A percentile compares a stretch with the other conserved stretches of the same genome.
Conservation (phyloP, 2,329 filamentous ascomycete genomes). For the Fusarium globosum region DNA sequence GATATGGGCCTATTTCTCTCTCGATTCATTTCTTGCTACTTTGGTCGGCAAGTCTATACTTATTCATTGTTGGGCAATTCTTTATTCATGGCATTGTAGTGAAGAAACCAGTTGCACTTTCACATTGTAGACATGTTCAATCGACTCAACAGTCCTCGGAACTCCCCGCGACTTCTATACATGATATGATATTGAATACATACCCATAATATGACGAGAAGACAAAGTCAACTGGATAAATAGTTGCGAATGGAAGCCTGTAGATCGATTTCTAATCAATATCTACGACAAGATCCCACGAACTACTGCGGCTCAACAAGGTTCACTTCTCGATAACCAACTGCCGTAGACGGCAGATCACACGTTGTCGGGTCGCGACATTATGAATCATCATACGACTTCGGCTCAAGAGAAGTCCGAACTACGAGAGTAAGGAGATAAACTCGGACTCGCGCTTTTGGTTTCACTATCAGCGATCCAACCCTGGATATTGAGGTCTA, state of each 20-base stretch:
- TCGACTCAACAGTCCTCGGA: neutral
- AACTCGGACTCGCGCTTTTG: slow-evolving; percentile 1
- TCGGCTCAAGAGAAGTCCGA: neutral
- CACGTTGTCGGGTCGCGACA: neutral
- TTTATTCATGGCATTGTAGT: neutral
- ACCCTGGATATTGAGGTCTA: neutral
- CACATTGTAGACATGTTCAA: neutral
- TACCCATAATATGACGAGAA: accelerated
- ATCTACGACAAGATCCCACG: neutral
- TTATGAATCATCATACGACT: neutral
- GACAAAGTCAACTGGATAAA: accelerated
- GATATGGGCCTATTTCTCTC: neutral
- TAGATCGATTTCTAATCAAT: neutral
- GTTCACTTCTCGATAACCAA: neutral
- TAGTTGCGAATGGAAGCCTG: accelerated
- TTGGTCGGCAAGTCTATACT: accelerated
- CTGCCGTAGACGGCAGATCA: neutral
- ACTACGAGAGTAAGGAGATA: neutral
- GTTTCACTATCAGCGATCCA: neutral
- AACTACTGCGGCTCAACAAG: neutral
- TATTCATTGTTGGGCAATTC: accelerated
- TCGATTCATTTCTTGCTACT: accelerated
- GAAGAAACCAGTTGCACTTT: no score
- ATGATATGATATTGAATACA: neutral
- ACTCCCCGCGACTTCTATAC: accelerated